Evolutionary conservation across 129 eudicot genomes (phyloP), one percentile per base, ranked within the genome.

Genomic region (Saposhnikovia divaricata): DNA sequence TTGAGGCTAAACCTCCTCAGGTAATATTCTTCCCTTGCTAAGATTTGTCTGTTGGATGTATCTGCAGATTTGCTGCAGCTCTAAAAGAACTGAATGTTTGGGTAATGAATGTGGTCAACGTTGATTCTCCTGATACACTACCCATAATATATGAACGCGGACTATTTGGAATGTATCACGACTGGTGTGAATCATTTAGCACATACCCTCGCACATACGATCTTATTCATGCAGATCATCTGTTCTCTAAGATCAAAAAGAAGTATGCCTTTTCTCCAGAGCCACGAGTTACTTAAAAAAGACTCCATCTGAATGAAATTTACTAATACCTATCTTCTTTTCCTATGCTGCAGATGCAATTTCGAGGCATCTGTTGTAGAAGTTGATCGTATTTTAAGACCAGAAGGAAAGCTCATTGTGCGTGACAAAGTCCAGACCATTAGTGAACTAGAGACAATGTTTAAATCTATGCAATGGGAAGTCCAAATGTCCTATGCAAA

Each of bases 321-420:
- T 75, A 21, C 31, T 34, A 21, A 27, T 9, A 14, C 31, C 16
- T 61, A 18, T 28, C n/a, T 43, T 44, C 78, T 25, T 55, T 65
- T 6, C 70, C 13, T 11, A 3, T 25, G 21, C 16, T 73, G 66
- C 83, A 95, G 98, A 85, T 95, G 98, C 81, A 87, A 89, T 79
- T 87, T 87, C 61, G 81, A 73, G 84, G 97, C 90, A 47, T 80
- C 90, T 83, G 86, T 92, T 34, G 89, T 89, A 19, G 98, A 95
- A 83, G 92, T 82, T 59, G 98, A 95, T 81, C 84, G 98, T 38
- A 95, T 95, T 15, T 79, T 95, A 85, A 86, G 98, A 85, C 98
- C 97, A 23, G 94, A 87, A 84, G 98, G 98, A 50, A 95, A 92
- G 83, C 87, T 95, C 57, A 90, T 95, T 8, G 85, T 95, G 16